phyloP scores from a whole-genome alignment of 192 early-diverging fungal genomes.

The Piromyces finnis region DNA sequence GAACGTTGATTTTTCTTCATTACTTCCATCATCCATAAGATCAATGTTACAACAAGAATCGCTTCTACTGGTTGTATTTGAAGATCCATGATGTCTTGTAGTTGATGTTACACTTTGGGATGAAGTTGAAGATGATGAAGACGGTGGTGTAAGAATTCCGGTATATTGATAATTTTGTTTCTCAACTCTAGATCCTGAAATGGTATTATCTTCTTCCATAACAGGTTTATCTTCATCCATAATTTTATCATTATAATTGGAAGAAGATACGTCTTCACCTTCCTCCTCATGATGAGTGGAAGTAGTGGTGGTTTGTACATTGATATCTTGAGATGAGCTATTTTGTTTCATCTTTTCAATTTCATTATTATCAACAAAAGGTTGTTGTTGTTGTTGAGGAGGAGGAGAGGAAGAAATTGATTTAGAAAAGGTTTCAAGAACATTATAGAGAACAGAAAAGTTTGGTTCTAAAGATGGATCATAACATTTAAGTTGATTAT shows the following conservation, averaged over 20 bases:
- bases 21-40: neutral
- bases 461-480: neutral
- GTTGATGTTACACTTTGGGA: neutral
- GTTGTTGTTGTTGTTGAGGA: neutral
- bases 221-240: neutral
- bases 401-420: neutral
- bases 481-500: neutral
- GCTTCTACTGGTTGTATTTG: neutral
- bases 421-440: neutral
- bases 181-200: neutral
- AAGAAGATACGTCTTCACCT: too few species aligned
- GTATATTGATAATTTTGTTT: neutral
- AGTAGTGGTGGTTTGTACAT: neutral
- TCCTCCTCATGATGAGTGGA: too few species aligned
- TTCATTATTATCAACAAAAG: neutral
- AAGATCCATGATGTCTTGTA: neutral
- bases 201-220: neutral
- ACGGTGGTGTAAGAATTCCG: neutral
- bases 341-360: neutral
- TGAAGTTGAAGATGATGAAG: neutral
- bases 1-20: neutral
- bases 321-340: neutral
- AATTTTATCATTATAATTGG: neutral
- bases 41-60: neutral
- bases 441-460: neutral